A percentile compares a stretch with the other conserved stretches of the same genome.
Evolutionary conservation across 2,329 filamentous ascomycete genomes (phyloP).

Genomic region (Helotiales sp.): DNA sequence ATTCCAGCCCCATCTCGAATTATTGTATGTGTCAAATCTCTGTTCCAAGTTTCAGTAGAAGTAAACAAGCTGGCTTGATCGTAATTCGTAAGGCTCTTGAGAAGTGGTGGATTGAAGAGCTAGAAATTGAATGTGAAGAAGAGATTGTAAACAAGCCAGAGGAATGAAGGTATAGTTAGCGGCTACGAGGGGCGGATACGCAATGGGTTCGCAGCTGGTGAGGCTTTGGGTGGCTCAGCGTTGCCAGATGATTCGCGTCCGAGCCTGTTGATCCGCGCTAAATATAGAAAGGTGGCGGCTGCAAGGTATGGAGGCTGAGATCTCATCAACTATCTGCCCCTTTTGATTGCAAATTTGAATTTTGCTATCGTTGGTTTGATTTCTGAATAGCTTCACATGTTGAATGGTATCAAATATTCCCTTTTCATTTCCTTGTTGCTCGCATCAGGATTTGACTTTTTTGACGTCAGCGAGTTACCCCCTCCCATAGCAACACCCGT

Average conservation of each 20-base stretch:
- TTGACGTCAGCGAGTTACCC: not conserved
- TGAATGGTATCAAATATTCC: not conserved
- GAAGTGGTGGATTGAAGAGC: not conserved
- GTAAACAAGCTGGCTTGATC: not conserved
- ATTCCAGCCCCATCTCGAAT: conserved; percentile 28
- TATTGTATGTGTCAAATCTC: not conserved
- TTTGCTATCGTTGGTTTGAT: not conserved
- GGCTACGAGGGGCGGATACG: not conserved
- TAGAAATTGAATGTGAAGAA: not conserved
- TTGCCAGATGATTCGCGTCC: not conserved
- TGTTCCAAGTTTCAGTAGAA: not conserved
- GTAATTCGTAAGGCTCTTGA: not conserved
- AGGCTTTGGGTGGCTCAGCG: not conserved
- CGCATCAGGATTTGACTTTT: not conserved
- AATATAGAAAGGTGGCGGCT: not conserved
- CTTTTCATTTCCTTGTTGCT: not conserved
- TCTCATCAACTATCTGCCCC: not conserved
- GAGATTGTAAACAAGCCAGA: not conserved
- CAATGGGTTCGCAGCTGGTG: not conserved
- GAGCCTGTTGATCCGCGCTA: not conserved
- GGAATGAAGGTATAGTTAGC: not conserved
- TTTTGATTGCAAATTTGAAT: not conserved
- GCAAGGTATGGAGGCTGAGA: not conserved
- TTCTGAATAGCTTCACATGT: not conserved
- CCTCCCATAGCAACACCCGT: not conserved